Evolutionary conservation across 2,329 filamentous ascomycete species (phyloP).

Genomic region (Atkinsonella texensis): DNA sequence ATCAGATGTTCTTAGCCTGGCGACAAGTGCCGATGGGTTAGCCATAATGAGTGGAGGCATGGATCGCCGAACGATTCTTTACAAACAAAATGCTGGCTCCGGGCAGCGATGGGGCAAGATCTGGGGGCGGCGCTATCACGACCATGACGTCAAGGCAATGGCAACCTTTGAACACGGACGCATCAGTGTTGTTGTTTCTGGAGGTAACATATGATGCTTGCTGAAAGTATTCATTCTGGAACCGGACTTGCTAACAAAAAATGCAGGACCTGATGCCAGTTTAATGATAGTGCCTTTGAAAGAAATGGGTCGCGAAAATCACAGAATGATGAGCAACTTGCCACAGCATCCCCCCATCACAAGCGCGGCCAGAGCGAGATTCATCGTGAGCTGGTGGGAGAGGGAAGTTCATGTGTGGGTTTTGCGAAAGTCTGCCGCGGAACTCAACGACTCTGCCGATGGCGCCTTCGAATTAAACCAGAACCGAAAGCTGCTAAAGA

Average conservation of each 20-base stretch:
- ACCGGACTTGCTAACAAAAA: constrained; percentile 5
- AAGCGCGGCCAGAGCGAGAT: constrained; percentile 59
- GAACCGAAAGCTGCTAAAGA: constrained; percentile 55
- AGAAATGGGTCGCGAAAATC: constrained; percentile 67
- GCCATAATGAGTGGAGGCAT: constrained; percentile 84
- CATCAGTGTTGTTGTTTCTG: constrained; percentile 80
- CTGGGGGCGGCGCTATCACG: constrained; percentile 77
- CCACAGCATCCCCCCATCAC: constrained; percentile 65
- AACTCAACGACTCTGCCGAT: constrained; percentile 29
- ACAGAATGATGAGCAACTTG: constrained; percentile 69
- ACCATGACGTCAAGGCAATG: constrained; percentile 92
- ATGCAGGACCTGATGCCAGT: constrained; percentile 66
- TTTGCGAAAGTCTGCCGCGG: constrained; percentile 32
- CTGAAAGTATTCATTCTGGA: not conserved
- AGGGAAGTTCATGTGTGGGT: constrained; percentile 77
- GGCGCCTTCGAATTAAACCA: constrained; percentile 33
- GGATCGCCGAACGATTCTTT: constrained; percentile 76
- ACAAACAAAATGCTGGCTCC: constrained; percentile 52
- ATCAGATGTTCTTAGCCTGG: constrained; percentile 83
- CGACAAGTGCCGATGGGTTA: constrained; percentile 66
- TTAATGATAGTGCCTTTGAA: constrained; percentile 69
- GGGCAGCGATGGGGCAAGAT: constrained; percentile 69
- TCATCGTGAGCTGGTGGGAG: constrained; percentile 89
- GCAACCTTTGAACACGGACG: constrained; percentile 74
- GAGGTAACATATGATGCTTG: constrained; percentile 44